These are phyloP conservation scores for Chamaenerion angustifolium DNA, from an alignment of 345 rosid genomes.

Conservation along the genomic window DNA sequence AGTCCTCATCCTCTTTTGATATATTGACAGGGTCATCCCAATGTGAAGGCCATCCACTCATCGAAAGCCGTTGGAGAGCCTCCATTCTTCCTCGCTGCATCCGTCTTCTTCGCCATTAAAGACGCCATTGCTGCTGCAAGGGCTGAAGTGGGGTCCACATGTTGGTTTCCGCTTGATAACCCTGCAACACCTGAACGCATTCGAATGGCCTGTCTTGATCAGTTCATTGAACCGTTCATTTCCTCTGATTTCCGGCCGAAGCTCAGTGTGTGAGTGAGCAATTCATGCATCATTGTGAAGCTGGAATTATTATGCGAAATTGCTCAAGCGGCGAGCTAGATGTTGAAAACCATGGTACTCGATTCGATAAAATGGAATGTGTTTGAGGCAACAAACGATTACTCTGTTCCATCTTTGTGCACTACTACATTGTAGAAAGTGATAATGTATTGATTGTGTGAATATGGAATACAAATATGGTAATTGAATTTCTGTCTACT, in stretches of 20 bases:
- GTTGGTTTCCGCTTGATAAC: slow-evolving; percentile 83
- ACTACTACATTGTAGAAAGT: no score
- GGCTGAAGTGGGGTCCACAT: slow-evolving; percentile 45
- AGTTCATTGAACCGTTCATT: slow-evolving; percentile 42
- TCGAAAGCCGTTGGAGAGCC: slow-evolving; percentile 97
- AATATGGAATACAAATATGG: no score
- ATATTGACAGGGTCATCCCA: slow-evolving; percentile 93
- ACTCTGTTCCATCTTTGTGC: no score
- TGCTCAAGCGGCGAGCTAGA: no score
- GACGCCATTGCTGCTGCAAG: slow-evolving; percentile 78
- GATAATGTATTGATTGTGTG: no score
- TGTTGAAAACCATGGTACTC: no score
- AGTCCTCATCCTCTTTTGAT: no score
- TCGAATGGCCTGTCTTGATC: slow-evolving; percentile 87
- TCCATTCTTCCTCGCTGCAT: slow-evolving; percentile 84
- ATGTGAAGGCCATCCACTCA: slow-evolving; percentile 73
- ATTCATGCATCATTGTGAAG: no score
- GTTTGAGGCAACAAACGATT: no score
- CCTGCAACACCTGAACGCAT: slow-evolving; percentile 95
- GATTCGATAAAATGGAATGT: no score
- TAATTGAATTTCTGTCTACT: no score
- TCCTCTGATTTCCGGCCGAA: slow-evolving; percentile 45
- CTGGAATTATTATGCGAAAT: no score
- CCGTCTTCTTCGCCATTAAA: slow-evolving; percentile 74
- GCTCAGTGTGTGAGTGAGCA: slow-evolving; percentile 54